Percentiles rank a stretch among this genome's conserved stretches.
phyloP scores from a whole-genome alignment of 176 grass and related monocot genomes.

The Oryza rufipogon region DNA sequence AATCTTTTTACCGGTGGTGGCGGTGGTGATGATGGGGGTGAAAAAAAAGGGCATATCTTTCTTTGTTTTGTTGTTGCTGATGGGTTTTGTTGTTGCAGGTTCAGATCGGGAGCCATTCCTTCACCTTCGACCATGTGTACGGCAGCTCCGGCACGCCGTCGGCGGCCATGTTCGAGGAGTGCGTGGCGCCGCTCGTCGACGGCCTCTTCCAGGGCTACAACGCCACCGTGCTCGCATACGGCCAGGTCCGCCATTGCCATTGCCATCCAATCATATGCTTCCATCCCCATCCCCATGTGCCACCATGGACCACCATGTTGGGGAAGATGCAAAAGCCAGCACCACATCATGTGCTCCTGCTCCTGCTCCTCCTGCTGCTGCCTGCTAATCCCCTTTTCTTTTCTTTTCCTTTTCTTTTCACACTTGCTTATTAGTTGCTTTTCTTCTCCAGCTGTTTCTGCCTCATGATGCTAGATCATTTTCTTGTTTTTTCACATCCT shows the following conservation, averaged over 20 bases:
- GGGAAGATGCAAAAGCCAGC: conserved; percentile 48
- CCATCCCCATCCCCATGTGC: conserved; percentile 40
- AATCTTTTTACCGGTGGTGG: not conserved
- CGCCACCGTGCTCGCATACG: conserved; percentile 95
- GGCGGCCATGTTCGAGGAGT: conserved; percentile 87
- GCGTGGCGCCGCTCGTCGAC: conserved; percentile 88
- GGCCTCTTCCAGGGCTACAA: conserved; percentile 98
- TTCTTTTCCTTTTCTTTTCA: not conserved
- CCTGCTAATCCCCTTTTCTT: not conserved
- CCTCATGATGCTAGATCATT: conserved; percentile 26
- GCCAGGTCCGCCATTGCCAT: conserved; percentile 66
- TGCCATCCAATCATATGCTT: conserved; percentile 40
- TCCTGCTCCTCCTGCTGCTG: not conserved
- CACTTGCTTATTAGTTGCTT: not conserved
- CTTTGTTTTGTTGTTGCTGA: not conserved
- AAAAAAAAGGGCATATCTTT: not conserved
- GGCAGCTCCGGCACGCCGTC: conserved; percentile 69
- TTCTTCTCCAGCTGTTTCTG: conserved; percentile 42
- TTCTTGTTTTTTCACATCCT: not conserved
- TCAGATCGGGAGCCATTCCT: conserved; percentile 94
- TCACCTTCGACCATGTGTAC: conserved; percentile 98
- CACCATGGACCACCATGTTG: conserved; percentile 63
- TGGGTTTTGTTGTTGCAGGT: conserved; percentile 50
- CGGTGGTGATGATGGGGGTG: conserved; percentile 16
- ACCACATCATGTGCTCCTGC: conserved; percentile 48